These are phyloP conservation scores for Candida berthetii DNA, from an alignment of 805 yeast genomes.

Conservation along the genomic window DNA sequence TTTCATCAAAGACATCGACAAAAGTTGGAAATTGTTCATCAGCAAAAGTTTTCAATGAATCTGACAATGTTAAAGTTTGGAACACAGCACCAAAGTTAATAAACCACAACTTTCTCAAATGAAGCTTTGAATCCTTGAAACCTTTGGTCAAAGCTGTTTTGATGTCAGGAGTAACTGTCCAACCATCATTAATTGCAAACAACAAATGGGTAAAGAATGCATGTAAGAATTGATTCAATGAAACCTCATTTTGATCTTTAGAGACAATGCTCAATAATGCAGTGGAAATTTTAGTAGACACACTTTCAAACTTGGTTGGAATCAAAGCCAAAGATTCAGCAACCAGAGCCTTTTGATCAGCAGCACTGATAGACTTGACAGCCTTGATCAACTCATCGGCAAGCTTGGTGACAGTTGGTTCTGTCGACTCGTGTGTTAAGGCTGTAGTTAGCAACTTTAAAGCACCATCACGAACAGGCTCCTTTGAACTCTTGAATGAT, in stretches of 20 bases:
- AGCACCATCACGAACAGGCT: conserved; percentile 38
- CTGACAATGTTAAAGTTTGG: conserved; percentile 5
- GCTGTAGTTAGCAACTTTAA: conserved; percentile 22
- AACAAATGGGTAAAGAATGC: conserved; percentile 43
- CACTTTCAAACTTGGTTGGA: conserved; percentile 18
- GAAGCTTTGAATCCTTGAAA: conserved; percentile 55
- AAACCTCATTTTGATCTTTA: conserved; percentile 73
- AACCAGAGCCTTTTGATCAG: conserved; percentile 59
- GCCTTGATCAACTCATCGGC: conserved; percentile 50
- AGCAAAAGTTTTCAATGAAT: conserved; percentile 9
- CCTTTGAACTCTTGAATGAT: conserved; percentile 67
- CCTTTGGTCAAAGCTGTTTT: conserved; percentile 39
- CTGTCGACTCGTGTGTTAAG: conserved; percentile 25
- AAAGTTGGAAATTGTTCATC: conserved; percentile 19
- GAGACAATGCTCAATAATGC: conserved; percentile 45
- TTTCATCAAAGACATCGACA: conserved; percentile 32
- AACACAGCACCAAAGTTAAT: conserved; percentile 36
- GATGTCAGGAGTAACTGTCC: conserved; percentile 11
- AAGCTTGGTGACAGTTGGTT: conserved; percentile 25
- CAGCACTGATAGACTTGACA: conserved; percentile 50
- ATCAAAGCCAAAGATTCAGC: conserved; percentile 36
- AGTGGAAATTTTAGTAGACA: conserved; percentile 33
- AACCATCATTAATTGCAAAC: conserved; percentile 17
- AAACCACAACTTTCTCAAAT: conserved; percentile 65
- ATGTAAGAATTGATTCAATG: conserved; percentile 42